A percentile compares a stretch with the other conserved stretches of the same genome.
Evolutionary conservation across 805 yeast species (phyloP).

Genomic region (Phaffomyces opuntiae): DNA sequence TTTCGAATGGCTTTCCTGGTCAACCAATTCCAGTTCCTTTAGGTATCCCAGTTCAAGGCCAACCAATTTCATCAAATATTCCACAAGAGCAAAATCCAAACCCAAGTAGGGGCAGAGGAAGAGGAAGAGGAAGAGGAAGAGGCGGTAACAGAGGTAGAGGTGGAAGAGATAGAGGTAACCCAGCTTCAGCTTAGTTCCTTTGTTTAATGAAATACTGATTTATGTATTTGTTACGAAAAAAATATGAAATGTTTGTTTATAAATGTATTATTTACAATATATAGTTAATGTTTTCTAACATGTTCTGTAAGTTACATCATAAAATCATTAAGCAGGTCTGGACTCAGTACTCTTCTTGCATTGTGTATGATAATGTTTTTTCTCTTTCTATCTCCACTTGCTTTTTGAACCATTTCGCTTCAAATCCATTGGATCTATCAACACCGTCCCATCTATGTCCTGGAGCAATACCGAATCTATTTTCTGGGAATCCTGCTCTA

Average conservation of each 20-base stretch:
- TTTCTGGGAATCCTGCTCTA: conserved; percentile 48
- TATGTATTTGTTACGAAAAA: neutral
- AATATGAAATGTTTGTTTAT: too few species aligned
- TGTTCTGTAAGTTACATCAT: neutral
- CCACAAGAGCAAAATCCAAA: neutral
- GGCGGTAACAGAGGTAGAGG: conserved; percentile 3
- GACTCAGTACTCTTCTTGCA: conserved; percentile 31
- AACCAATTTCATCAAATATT: neutral
- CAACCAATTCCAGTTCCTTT: conserved; percentile 12
- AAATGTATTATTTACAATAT: too few species aligned
- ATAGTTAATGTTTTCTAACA: too few species aligned
- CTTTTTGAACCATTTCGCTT: conserved; percentile 45
- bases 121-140: conserved; percentile 16
- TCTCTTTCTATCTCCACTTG: conserved; percentile 30
- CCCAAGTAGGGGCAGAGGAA: conserved; percentile 17
- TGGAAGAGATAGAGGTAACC: neutral
- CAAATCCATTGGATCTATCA: conserved; percentile 85
- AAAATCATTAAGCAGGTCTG: neutral
- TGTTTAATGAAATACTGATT: too few species aligned
- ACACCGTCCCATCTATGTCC: conserved; percentile 92
- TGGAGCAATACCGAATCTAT: conserved; percentile 70
- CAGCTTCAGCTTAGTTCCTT: neutral
- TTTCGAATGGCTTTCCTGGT: conserved; percentile 10
- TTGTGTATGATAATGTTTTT: conserved; percentile 27
- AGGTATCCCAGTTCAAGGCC: conserved; percentile 2